These are phyloP conservation scores for Chlamydomonas sp. DNA, from an alignment of 139 green algal species.

Conservation along the genomic window DNA sequence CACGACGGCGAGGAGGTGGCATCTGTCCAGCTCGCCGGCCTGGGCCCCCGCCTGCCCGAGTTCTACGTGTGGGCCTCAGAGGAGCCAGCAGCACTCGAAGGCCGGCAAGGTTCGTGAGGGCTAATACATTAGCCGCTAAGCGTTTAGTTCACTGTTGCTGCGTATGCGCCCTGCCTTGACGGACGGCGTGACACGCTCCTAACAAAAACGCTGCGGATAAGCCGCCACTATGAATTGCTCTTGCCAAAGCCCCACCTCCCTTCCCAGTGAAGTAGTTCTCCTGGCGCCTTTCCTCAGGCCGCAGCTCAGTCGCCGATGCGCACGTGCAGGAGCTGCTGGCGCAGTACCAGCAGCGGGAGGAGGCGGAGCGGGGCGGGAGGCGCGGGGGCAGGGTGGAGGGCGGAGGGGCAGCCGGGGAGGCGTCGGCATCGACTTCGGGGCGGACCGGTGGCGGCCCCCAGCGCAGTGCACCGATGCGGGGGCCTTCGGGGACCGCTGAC, in stretches of 20 bases:
- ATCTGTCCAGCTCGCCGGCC: not conserved
- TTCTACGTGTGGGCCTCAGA: constrained; percentile 65
- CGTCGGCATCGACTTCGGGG: too few species aligned
- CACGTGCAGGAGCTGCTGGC: constrained; percentile 57
- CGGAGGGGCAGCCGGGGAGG: not conserved
- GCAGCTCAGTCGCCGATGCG: constrained; percentile 9
- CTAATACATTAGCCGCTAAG: not conserved
- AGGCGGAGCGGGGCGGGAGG: not conserved
- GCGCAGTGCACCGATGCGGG: not conserved
- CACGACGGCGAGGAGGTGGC: not conserved
- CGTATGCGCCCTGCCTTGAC: not conserved
- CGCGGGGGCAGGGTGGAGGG: not conserved
- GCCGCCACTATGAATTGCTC: not conserved
- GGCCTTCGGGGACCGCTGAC: not conserved
- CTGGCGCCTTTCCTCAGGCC: not conserved
- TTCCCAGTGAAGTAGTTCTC: not conserved
- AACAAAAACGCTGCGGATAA: not conserved
- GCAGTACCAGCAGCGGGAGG: constrained; percentile 37
- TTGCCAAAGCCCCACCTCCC: not conserved
- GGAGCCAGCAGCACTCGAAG: constrained; percentile 42
- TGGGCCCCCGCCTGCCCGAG: constrained; percentile 54
- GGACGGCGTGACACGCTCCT: not conserved
- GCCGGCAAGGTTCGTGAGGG: not conserved
- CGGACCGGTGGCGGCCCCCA: not conserved
- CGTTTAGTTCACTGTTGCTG: not conserved